Evolutionary conservation across 805 yeast species (phyloP).

Genomic region (Candida namnaoensis): DNA sequence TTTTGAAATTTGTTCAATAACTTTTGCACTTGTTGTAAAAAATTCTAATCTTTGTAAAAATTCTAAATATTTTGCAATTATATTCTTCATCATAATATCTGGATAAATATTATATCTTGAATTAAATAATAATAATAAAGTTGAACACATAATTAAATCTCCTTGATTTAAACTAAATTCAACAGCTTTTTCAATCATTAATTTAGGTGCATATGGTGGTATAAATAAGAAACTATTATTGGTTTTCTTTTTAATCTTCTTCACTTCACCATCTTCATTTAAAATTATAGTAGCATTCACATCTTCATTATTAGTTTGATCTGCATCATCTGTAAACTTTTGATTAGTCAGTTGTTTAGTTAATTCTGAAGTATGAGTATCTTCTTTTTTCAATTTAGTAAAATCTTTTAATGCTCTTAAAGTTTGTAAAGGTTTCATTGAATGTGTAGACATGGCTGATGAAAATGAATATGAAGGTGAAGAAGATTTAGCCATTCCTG

Average conservation of each 20-base stretch:
- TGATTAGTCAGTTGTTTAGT: constrained; percentile 17
- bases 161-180: constrained; percentile 53
- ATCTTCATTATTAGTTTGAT: not conserved
- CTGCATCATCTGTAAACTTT: not conserved
- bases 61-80: constrained; percentile 48
- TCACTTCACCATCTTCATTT: not conserved
- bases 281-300: not conserved
- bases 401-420: constrained; percentile 1
- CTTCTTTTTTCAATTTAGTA: constrained; percentile 1
- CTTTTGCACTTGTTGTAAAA: constrained; percentile 49
- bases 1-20: constrained; percentile 34
- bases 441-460: constrained; percentile 7
- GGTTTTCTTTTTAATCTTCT: too few relatives aligned
- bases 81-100: constrained; percentile 35
- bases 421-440: not conserved
- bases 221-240: not conserved
- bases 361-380: constrained; percentile 13
- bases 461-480: constrained; percentile 15
- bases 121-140: constrained; percentile 46
- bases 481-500: constrained; percentile 9
- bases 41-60: constrained; percentile 38
- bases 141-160: constrained; percentile 51
- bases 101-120: constrained; percentile 25
- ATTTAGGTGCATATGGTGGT: constrained; percentile 53
- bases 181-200: constrained; percentile 41